A percentile compares a stretch with the other conserved stretches of the same genome.
These are phyloP conservation scores for Moringa oleifera DNA, from an alignment of 345 rosid species.

Conservation along the genomic window DNA sequence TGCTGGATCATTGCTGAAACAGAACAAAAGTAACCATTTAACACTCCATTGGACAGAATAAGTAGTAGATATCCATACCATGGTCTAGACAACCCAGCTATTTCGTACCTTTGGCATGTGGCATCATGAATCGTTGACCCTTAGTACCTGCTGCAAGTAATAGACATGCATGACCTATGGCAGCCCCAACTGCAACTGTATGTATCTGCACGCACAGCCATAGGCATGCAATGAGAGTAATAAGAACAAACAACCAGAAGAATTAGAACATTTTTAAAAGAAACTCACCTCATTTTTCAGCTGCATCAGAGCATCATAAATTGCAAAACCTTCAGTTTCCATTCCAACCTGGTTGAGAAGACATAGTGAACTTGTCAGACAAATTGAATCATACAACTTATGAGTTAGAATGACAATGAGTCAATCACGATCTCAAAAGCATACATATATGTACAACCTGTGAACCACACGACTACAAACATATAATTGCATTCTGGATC, in stretches of 20 bases:
- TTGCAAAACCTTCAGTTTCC: conserved; percentile 92
- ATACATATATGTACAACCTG: no score
- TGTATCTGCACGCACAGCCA: conserved; percentile 48
- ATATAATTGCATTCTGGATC: no score
- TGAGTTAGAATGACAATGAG: no score
- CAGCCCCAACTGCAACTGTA: conserved; percentile 73
- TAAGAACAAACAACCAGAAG: background rate
- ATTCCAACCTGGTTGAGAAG: conserved; percentile 55
- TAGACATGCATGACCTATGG: conserved; percentile 77
- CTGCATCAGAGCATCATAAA: conserved; percentile 81
- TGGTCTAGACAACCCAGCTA: background rate
- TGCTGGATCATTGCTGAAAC: conserved; percentile 78
- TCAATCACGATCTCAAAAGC: no score
- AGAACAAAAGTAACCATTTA: conserved; percentile 15
- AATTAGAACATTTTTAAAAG: background rate
- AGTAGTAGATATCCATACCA: background rate
- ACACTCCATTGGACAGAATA: background rate
- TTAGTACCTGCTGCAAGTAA: conserved; percentile 79
- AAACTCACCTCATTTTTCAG: conserved; percentile 50
- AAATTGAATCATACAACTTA: no score
- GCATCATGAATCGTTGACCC: conserved; percentile 88
- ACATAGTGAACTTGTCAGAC: no score
- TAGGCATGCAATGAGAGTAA: conserved; percentile 1
- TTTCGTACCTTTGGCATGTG: conserved; percentile 71
- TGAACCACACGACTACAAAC: no score